A percentile compares a stretch with the other conserved stretches of the same genome.
phyloP scores from a whole-genome alignment of 352 stramenopile species.

The Phytophthora capsici region DNA sequence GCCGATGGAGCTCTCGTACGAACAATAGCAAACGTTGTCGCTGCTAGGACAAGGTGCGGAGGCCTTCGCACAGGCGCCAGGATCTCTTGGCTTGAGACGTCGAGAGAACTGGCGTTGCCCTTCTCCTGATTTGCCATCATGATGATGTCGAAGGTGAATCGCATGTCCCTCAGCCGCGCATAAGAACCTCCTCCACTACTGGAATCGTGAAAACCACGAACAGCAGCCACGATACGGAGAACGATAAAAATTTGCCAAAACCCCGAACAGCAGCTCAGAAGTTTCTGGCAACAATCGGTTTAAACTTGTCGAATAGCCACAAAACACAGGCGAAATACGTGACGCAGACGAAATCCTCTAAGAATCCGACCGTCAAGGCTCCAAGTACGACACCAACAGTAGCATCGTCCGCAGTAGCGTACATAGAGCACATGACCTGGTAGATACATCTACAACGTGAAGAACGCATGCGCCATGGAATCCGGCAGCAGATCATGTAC shows the following conservation, averaged over 20 bases:
- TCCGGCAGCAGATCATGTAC: too few relatives aligned
- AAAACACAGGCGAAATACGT: too few relatives aligned
- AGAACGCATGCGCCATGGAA: too few relatives aligned
- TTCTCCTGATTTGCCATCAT: conserved; percentile 34
- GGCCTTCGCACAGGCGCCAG: conserved; percentile 6
- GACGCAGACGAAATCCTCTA: conserved; percentile 54
- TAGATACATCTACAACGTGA: too few relatives aligned
- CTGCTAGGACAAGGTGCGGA: neutral
- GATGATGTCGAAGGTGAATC: conserved; percentile 55
- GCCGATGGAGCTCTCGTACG: conserved; percentile 9
- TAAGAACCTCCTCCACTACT: conserved; percentile 38
- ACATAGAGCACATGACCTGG: too few relatives aligned
- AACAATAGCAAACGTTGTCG: conserved; percentile 16
- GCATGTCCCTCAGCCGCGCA: conserved; percentile 41
- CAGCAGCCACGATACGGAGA: conserved; percentile 31
- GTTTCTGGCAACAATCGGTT: neutral
- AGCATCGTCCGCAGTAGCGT: conserved; percentile 17
- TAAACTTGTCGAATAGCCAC: too few relatives aligned
- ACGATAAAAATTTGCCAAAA: conserved; percentile 30
- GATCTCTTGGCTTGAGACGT: conserved; percentile 17
- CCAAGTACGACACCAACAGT: conserved; percentile 10
- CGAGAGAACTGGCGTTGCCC: conserved; percentile 8
- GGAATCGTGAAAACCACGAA: conserved; percentile 30
- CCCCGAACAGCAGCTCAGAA: neutral
- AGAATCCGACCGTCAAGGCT: conserved; percentile 34